Base-by-base conservation (phyloP, 108 stramenopile genomes). In the Aureococcus anophagefferens region DNA sequence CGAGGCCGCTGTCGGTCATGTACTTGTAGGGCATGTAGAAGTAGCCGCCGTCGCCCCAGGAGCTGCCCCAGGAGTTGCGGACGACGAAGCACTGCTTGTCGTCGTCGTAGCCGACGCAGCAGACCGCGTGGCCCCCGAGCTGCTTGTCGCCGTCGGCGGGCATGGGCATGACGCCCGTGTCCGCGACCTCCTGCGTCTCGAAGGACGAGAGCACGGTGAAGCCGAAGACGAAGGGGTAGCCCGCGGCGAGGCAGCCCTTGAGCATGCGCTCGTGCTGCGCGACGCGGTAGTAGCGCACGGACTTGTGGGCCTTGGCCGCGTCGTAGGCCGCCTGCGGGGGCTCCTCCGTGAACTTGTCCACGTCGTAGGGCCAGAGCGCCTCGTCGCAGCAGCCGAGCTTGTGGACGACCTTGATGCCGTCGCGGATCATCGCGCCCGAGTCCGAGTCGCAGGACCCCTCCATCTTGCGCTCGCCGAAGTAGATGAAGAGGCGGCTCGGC, bases 231-330 rank as follows among this genome's bases (percentile, higher is more conserved):
- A 67, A n/a, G 28, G 67, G 67, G 67, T 15, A 67, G 67, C 67
- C 67, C 40, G 21, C 67, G 40, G 67, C 67, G n/a, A 67, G 67
- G 40, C 67, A 67, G 28, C n/a, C 67, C 67, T 67, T 67, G n/a
- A 67, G 21, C n/a, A 5, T 3, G 14, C 16, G 14, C 14, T 15
- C 14, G 14, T 62, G 25, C n/a, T 29, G n/a, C 14, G 62, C 11
- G 14, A 62, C 62, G n/a, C 62, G 25, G n/a, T 29, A 25, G n/a
- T 25, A 62, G 14, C 29, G n/a, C 3, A 4, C 5, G 14, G 29
- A 13, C 17, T 18, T 7, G 14, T 7, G 3, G 14, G 5, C 62
- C 11, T 13, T 4, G 62, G 62, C 62, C 62, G 62, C 62, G 11
- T 4, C 62, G 29, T 29, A 62, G 62, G 11, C 5, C 4, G 11